phyloP scores from a whole-genome alignment of 2,329 filamentous ascomycete species.

The Ilyonectria destructans region DNA sequence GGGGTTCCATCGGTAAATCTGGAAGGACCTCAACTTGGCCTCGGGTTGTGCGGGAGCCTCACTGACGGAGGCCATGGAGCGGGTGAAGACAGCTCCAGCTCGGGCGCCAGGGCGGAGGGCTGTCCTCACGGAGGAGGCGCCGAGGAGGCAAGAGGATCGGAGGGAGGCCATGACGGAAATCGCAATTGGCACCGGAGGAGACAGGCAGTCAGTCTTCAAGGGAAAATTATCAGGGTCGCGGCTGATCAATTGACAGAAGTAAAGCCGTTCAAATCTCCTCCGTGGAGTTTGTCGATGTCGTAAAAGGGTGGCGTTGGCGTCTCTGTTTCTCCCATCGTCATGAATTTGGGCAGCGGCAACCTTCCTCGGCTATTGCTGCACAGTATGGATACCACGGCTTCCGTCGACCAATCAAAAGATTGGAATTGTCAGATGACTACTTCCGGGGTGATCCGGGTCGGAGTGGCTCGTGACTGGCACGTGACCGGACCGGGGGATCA shows the following conservation, averaged over 20 bases:
- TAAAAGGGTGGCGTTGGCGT: slow-evolving; percentile 44
- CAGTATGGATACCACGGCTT: slow-evolving; percentile 34
- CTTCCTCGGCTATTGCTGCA: slow-evolving; percentile 53
- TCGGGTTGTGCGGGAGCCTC: slow-evolving; percentile 75
- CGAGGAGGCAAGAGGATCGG: slow-evolving; percentile 72
- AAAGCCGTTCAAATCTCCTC: slow-evolving; percentile 50
- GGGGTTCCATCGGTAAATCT: slow-evolving; percentile 99
- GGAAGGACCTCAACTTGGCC: slow-evolving; percentile 90
- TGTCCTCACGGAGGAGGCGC: slow-evolving; percentile 60
- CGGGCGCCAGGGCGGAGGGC: slow-evolving; percentile 54
- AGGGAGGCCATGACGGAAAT: slow-evolving; percentile 71
- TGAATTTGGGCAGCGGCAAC: slow-evolving; percentile 47
- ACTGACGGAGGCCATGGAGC: slow-evolving; percentile 71
- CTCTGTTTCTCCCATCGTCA: slow-evolving; percentile 47
- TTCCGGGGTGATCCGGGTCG: slow-evolving; percentile 49
- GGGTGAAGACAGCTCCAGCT: slow-evolving; percentile 59
- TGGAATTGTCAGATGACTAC: slow-evolving; percentile 53
- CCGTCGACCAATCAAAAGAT: slow-evolving; percentile 46
- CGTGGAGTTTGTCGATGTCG: slow-evolving; percentile 43
- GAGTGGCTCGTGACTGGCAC: slow-evolving; percentile 45
- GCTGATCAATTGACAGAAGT: slow-evolving; percentile 49
- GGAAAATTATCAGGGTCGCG: slow-evolving; percentile 35
- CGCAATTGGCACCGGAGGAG: slow-evolving; percentile 46
- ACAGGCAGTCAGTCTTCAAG: slow-evolving; percentile 47
- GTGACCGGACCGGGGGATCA: slow-evolving; percentile 37